Base-by-base conservation (phyloP, 805 yeast genomes). In the Yarrowia phangngaensis region DNA sequence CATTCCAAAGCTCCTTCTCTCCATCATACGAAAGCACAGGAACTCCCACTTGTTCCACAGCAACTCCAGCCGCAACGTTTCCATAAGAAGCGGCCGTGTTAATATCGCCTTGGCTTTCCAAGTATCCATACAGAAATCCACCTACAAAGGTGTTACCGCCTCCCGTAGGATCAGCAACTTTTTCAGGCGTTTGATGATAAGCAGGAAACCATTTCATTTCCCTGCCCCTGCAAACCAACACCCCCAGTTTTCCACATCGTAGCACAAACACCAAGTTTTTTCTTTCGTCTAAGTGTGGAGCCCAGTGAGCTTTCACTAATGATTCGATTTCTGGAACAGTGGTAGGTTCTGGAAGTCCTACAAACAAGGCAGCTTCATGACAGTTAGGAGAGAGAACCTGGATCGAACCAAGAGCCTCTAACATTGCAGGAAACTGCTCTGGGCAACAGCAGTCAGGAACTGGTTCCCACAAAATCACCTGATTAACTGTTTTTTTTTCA, bases 81-180 rank as follows among this genome's bases (percentile, higher is more conserved):
- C 88, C 97, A 59, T 76, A 76, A 5, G 80, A 78, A 0, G 82
- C 84, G 8, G 73, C 63, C 1, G 64, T 59, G 70, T 62, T 76
- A 68, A 27, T 70, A 64, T 22, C 64, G 30, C 54, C 77, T 65
- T 43, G 43, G 6, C 45, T 23, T 8, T 33, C 36, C 1, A 74
- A 67, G 54, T 74, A 77, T 0, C 80, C 92, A 2, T 81, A 67
- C 8, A 81, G 75, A 50, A 87, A 75, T 0, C 84, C 95, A 1
- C 96, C 97, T 45, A 86, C 76, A 60, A 83, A 88, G 0, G 95
- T 74, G 60, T 89, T 94, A 0, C 97, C 97, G 13, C 95, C 95
- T 0, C 97, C 97, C 0, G 97, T 89, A 2, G 96, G 94, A 63
- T 89, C 97, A 1, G 84, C 69, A 0, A 88, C 88, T 38, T 63